Base-by-base conservation (phyloP, 352 stramenopile species). In the Phytophthora lateralis region DNA sequence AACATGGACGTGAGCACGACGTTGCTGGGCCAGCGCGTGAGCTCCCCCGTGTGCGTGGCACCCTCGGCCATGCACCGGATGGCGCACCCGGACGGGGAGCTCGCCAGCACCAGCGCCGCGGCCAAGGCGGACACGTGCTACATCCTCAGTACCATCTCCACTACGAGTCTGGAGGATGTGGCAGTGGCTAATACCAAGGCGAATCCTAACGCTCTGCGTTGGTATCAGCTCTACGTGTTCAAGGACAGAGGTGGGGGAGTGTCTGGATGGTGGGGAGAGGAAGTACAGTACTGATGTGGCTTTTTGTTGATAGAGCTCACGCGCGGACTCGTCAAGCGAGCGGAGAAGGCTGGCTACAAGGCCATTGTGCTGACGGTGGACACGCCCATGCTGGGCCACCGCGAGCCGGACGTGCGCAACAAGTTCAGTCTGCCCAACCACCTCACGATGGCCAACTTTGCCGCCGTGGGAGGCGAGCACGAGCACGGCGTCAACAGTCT, bases 191-290 rank as follows among this genome's bases (percentile, higher is more conserved):
- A 84, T 38, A 74, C 65, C n/a, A 57, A 70, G 42, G 87, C 79
- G 7, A 90, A 88, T 49, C 72, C 77, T 6, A 51, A 89, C 45
- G 91, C 92, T 8, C 78, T 97, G 14, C 95, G 97, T 55, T 97
- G 97, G 63, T 98, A 96, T 69, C 96, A 99, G 65, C 81, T 99
- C 32, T 99, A 99, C 71, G 93, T 99, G n/a, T 98, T 97, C 79
- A 97, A 96, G 49, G 81, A 93, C 76, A 78, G 83, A 30, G 34
- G 34, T 39, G 34, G 7, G 67, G 77, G 81, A 51, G 11, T 39
- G 34, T 10, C 27, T 32, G 7, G 34, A 39, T 3, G 15, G 7
- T 39, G 11, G 11, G 4, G 34, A n/a, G 15, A 24, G 21, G 21
- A 24, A 24, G 34, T 39, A 9, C 12, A 3, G 34, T 39, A 39